Percentiles rank a stretch among this genome's conserved stretches.
Conservation (phyloP, 257 asterid species). For the Avicennia marina region DNA sequence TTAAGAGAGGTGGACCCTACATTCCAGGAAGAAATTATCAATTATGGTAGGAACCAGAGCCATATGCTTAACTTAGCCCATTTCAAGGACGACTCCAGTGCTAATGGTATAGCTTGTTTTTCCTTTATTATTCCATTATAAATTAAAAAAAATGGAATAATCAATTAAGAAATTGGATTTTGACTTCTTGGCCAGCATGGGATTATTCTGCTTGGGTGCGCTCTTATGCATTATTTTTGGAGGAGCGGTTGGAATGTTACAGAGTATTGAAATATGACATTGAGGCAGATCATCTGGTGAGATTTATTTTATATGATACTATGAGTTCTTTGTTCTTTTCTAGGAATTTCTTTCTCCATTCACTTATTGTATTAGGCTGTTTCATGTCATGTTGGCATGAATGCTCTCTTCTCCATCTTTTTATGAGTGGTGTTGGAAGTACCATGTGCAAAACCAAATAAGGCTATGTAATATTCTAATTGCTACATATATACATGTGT, state of each 20-base stretch:
- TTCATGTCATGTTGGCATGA: background rate
- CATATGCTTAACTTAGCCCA: slow-evolving; percentile 90
- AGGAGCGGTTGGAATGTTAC: slow-evolving; percentile 96
- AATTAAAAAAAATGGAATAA: background rate
- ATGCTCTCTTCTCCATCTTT: background rate
- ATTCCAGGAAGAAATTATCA: slow-evolving; percentile 87
- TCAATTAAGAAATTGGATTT: slow-evolving; percentile 15
- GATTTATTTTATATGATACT: slow-evolving; percentile 1
- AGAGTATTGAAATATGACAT: slow-evolving; percentile 81
- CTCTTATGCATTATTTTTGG: slow-evolving; percentile 76
- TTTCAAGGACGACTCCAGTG: slow-evolving; percentile 97
- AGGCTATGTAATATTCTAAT: background rate
- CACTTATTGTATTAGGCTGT: background rate
- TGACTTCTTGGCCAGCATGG: slow-evolving; percentile 65
- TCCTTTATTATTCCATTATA: background rate
- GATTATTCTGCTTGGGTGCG: slow-evolving; percentile 98
- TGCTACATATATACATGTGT: too few relatives aligned
- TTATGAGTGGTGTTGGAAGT: background rate
- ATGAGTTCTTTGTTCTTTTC: background rate
- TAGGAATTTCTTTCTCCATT: background rate
- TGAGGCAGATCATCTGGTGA: slow-evolving; percentile 72
- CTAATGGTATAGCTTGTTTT: slow-evolving; percentile 55
- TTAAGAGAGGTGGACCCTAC: slow-evolving; percentile 93
- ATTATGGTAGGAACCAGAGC: slow-evolving; percentile 76
- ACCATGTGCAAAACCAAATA: background rate